These are phyloP conservation scores for Cladosporium phlei DNA, from an alignment of 2,329 filamentous ascomycete species.

Conservation along the genomic window DNA sequence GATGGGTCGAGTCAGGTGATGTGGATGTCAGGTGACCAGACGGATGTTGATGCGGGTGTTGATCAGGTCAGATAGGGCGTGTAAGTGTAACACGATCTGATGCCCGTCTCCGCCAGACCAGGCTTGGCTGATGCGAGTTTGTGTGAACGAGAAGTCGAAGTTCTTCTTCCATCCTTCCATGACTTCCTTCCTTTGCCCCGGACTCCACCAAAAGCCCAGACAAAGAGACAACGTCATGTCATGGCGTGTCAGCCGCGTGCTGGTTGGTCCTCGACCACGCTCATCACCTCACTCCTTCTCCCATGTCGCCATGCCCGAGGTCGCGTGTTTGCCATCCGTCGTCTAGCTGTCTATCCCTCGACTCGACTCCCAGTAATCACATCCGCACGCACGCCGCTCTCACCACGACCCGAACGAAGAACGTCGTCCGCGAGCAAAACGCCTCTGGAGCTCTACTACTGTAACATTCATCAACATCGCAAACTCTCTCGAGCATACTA, in stretches of 20 bases:
- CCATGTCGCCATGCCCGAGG: conserved; percentile 5
- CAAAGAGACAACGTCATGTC: conserved; percentile 13
- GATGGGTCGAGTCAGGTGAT: background rate
- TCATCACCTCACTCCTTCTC: background rate
- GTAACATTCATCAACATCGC: background rate
- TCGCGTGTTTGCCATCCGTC: background rate
- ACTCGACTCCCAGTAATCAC: too few species aligned
- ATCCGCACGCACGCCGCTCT: too few species aligned
- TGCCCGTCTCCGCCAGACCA: background rate
- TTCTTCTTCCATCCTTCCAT: too few species aligned
- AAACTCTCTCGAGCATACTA: conserved; percentile 1
- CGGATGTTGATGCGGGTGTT: background rate
- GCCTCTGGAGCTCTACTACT: too few species aligned
- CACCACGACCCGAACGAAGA: too few species aligned
- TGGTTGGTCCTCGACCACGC: background rate
- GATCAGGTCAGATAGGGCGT: background rate
- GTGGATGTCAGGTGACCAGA: background rate
- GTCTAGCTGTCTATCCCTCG: background rate
- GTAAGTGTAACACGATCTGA: too few species aligned
- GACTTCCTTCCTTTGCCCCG: conserved; percentile 21
- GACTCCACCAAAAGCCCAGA: conserved; percentile 4
- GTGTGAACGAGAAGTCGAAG: too few species aligned
- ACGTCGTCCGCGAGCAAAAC: too few species aligned
- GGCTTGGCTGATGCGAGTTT: conserved; percentile 8
- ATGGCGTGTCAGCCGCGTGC: conserved; percentile 7